A percentile compares a stretch with the other conserved stretches of the same genome.
These are phyloP conservation scores for Nidula niveotomentosa DNA, from an alignment of 1,284 basidiomycete species.

Conservation along the genomic window DNA sequence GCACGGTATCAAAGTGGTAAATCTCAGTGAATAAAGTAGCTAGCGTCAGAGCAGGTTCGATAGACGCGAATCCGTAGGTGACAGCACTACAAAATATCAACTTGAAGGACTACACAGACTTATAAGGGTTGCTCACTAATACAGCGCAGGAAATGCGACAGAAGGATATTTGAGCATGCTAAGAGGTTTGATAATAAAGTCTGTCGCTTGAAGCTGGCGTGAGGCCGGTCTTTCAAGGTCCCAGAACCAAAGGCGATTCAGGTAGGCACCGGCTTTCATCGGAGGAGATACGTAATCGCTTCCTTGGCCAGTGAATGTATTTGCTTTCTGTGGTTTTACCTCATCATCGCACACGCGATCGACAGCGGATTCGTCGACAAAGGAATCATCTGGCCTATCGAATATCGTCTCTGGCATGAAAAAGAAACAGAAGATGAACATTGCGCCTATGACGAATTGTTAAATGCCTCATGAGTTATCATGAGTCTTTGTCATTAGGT, in stretches of 20 bases:
- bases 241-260: conserved; percentile 25
- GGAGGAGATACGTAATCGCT: conserved; percentile 20
- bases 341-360: neutral
- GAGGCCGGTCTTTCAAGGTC: conserved; percentile 22
- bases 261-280: conserved; percentile 19
- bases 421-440: conserved; percentile 26
- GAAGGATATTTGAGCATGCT: conserved; percentile 35
- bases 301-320: conserved; percentile 9
- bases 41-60: conserved; percentile 31
- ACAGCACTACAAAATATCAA: conserved; percentile 19
- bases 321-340: conserved; percentile 2
- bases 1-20: conserved; percentile 30
- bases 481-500: neutral
- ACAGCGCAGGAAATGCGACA: conserved; percentile 29
- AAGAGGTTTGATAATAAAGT: conserved; percentile 30
- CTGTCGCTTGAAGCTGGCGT: conserved; percentile 19
- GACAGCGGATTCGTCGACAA: conserved; percentile 7
- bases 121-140: conserved; percentile 21
- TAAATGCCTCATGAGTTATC: neutral
- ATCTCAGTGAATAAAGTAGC: conserved; percentile 29
- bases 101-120: neutral
- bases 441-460: conserved; percentile 9
- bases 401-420: conserved; percentile 31
- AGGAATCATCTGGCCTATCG: conserved; percentile 13
- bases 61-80: conserved; percentile 32